These are phyloP conservation scores for Waltergamsia citrina DNA, from an alignment of 2,329 filamentous ascomycete genomes.

Conservation along the genomic window DNA sequence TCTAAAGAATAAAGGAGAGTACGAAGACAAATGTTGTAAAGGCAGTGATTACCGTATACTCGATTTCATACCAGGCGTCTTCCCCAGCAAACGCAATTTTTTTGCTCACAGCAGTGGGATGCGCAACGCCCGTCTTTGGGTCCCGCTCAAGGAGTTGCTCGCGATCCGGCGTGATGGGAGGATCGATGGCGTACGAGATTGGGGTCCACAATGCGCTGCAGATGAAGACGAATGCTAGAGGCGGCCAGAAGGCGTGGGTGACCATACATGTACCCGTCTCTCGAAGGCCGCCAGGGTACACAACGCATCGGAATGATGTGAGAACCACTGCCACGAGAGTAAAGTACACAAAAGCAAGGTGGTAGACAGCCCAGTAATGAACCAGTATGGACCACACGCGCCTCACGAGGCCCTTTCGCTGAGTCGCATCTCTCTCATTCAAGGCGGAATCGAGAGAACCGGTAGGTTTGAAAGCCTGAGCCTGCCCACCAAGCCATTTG, in stretches of 20 bases:
- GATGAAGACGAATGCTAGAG: constrained; percentile 45
- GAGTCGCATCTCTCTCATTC: constrained; percentile 46
- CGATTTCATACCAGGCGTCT: constrained; percentile 46
- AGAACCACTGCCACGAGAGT: constrained; percentile 39
- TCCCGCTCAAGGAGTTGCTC: constrained; percentile 47
- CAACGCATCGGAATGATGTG: constrained; percentile 40
- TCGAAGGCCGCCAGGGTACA: constrained; percentile 22
- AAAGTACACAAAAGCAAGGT: constrained; percentile 43
- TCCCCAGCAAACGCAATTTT: constrained; percentile 44
- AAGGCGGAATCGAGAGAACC: constrained; percentile 46
- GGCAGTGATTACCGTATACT: constrained; percentile 39
- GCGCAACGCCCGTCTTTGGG: constrained; percentile 41
- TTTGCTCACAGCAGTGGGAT: constrained; percentile 40
- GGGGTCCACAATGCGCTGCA: constrained; percentile 48
- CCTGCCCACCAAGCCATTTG: constrained; percentile 48
- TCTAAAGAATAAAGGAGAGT: constrained; percentile 21
- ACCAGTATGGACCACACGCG: constrained; percentile 44
- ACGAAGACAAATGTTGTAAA: constrained; percentile 42
- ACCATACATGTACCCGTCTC: constrained; percentile 41
- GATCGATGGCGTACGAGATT: constrained; percentile 50
- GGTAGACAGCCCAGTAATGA: constrained; percentile 46
- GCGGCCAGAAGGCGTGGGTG: constrained; percentile 54
- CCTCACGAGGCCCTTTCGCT: constrained; percentile 39
- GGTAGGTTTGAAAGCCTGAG: constrained; percentile 50
- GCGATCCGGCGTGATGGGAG: constrained; percentile 46